Percentiles rank a stretch among this genome's conserved stretches.
Conservation (phyloP, 2,329 filamentous ascomycete species). For the Aspergillus spinulosporus region DNA sequence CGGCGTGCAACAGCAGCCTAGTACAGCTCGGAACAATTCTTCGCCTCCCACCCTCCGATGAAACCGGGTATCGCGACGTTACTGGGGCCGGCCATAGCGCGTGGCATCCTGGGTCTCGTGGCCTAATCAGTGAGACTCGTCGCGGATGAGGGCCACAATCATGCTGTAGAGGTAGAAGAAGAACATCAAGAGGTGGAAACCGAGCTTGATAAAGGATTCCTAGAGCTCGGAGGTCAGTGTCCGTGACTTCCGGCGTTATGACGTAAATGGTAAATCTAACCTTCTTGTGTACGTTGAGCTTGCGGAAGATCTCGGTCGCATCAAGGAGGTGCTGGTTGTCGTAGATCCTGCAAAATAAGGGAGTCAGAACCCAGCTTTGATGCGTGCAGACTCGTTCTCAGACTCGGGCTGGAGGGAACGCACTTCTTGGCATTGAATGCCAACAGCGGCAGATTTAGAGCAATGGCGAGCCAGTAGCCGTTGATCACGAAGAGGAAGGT, state of each 20-base stretch:
- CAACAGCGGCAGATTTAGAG: conserved; percentile 88
- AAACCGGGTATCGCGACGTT: conserved; percentile 9
- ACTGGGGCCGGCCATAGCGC: conserved; percentile 36
- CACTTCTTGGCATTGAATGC: conserved; percentile 98
- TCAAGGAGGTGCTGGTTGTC: conserved; percentile 97
- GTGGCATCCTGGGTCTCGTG: conserved; percentile 41
- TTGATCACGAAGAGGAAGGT: conserved; percentile 97
- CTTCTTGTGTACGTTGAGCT: conserved; percentile 99
- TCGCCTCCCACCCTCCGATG: background rate
- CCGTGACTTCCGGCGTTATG: conserved; percentile 1
- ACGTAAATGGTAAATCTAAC: conserved; percentile 48
- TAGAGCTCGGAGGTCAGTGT: conserved; percentile 40
- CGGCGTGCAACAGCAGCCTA: background rate
- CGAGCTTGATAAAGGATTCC: conserved; percentile 99
- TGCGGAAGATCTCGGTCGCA: conserved; percentile 98
- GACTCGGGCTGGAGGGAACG: conserved; percentile 40
- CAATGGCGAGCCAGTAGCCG: conserved; percentile 92
- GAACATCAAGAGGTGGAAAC: conserved; percentile 99
- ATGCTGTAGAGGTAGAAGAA: conserved; percentile 99
- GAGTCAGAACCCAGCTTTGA: conserved; percentile 22
- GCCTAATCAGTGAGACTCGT: conserved; percentile 76
- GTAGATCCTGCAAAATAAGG: conserved; percentile 67
- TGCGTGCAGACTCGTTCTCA: background rate
- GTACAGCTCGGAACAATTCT: background rate
- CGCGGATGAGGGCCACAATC: conserved; percentile 94